Evolutionary conservation across 2,329 filamentous ascomycete species (phyloP).

Genomic region (Exophiala bonariae): DNA sequence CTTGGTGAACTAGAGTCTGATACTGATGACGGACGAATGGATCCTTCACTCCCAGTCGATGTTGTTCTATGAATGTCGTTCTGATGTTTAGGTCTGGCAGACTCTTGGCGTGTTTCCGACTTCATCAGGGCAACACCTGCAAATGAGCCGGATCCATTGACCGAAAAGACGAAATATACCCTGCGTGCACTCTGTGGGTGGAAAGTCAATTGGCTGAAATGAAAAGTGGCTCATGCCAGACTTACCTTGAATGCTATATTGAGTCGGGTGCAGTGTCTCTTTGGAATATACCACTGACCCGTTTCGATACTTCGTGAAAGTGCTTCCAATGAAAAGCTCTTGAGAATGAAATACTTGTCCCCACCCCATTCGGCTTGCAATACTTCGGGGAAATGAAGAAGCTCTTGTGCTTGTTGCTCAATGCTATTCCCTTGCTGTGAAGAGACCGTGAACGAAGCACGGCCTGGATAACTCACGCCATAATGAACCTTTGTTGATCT

Average conservation of each 20-base stretch:
- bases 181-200: constrained; percentile 12
- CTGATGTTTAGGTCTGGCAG: neutral
- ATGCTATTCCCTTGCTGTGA: constrained; percentile 2
- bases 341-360: constrained; percentile 22
- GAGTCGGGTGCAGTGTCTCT: constrained; percentile 17
- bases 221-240: neutral
- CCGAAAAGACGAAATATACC: constrained; percentile 19
- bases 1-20: constrained; percentile 3
- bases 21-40: neutral
- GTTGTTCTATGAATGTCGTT: constrained; percentile 8
- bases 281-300: constrained; percentile 16
- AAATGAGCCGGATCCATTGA: constrained; percentile 20
- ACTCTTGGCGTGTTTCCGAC: constrained; percentile 12
- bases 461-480: constrained; percentile 5
- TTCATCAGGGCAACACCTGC: constrained; percentile 18
- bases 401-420: constrained; percentile 12
- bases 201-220: neutral
- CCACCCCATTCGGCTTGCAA: constrained; percentile 11
- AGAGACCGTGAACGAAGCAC: constrained; percentile 8
- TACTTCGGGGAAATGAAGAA: constrained; percentile 16
- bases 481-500: constrained; percentile 23
- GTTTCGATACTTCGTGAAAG: constrained; percentile 18
- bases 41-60: constrained; percentile 3
- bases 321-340: constrained; percentile 18
- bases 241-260: constrained; percentile 20